Percentiles rank a stretch among this genome's conserved stretches.
Evolutionary conservation across 1,139 yeast species (phyloP).

Genomic region (Taphrina wiesneri): DNA sequence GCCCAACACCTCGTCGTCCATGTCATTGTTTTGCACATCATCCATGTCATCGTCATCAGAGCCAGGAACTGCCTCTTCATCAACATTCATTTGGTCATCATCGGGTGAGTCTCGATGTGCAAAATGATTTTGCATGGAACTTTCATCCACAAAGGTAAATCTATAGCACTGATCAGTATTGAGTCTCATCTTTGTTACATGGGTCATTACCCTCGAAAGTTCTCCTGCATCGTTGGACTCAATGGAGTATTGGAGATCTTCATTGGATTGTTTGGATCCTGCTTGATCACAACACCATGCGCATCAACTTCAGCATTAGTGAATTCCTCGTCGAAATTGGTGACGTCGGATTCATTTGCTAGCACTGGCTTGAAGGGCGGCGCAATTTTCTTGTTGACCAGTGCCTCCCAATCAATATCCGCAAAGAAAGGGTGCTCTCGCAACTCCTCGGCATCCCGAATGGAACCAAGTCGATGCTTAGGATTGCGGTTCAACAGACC

Average conservation of each 20-base stretch:
- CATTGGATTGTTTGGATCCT: slow-evolving; percentile 54
- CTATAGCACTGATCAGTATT: background rate
- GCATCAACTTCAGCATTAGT: slow-evolving; percentile 86
- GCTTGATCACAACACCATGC: slow-evolving; percentile 36
- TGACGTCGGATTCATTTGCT: slow-evolving; percentile 85
- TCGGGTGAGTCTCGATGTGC: slow-evolving; percentile 16
- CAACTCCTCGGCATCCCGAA: slow-evolving; percentile 87
- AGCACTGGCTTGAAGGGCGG: slow-evolving; percentile 97
- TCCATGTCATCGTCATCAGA: slow-evolving; percentile 31
- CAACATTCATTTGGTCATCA: slow-evolving; percentile 20
- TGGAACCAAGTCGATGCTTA: slow-evolving; percentile 86
- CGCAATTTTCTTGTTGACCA: slow-evolving; percentile 79
- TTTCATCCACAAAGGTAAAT: slow-evolving; percentile 31
- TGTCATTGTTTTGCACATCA: slow-evolving; percentile 16
- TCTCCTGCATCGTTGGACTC: slow-evolving; percentile 92
- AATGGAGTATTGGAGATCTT: slow-evolving; percentile 75
- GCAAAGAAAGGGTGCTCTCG: slow-evolving; percentile 86
- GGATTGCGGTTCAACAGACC: slow-evolving; percentile 94
- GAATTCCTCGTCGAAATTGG: slow-evolving; percentile 96
- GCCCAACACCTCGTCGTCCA: slow-evolving; percentile 30
- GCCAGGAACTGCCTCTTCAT: slow-evolving; percentile 27
- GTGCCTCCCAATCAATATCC: slow-evolving; percentile 85
- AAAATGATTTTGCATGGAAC: slow-evolving; percentile 25
- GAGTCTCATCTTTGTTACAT: background rate
- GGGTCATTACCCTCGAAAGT: slow-evolving; percentile 68